Percentiles rank a stretch among this genome's conserved stretches.
These are phyloP conservation scores for Lentinula detonsa DNA, from an alignment of 768 basidiomycete species.

Conservation along the genomic window DNA sequence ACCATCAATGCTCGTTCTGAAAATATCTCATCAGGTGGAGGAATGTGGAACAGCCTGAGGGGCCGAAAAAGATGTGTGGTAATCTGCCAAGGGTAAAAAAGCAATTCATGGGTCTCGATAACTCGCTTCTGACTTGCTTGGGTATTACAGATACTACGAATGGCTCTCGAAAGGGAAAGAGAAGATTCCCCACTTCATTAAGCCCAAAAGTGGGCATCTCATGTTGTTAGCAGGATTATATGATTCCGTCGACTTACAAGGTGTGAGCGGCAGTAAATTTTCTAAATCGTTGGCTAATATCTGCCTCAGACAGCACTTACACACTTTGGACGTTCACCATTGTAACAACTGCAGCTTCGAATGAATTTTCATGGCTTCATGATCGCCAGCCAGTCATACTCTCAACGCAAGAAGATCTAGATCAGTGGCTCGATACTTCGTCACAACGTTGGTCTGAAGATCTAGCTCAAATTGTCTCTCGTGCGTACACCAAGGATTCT, in stretches of 20 bases:
- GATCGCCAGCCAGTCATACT: slow-evolving; percentile 87
- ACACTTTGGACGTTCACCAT: slow-evolving; percentile 82
- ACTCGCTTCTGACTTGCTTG: background rate
- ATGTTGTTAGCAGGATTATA: slow-evolving; percentile 90
- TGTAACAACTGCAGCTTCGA: slow-evolving; percentile 74
- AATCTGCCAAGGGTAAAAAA: slow-evolving; percentile 63
- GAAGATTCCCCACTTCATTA: slow-evolving; percentile 39
- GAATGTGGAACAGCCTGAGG: slow-evolving; percentile 84
- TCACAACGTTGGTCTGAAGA: slow-evolving; percentile 57
- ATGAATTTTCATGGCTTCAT: slow-evolving; percentile 80
- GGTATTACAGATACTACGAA: slow-evolving; percentile 75
- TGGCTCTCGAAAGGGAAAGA: slow-evolving; percentile 83
- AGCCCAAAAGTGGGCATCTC: slow-evolving; percentile 56
- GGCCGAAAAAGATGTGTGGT: slow-evolving; percentile 83
- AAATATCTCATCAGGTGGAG: slow-evolving; percentile 64
- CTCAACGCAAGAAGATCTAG: slow-evolving; percentile 49
- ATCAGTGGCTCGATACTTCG: slow-evolving; percentile 77
- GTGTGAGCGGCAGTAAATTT: slow-evolving; percentile 23
- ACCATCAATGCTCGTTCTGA: slow-evolving; percentile 92
- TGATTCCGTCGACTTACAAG: slow-evolving; percentile 64
- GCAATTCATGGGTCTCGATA: background rate
- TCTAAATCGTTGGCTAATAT: background rate
- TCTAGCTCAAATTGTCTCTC: slow-evolving; percentile 47
- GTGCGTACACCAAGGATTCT: slow-evolving; percentile 45
- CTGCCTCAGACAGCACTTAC: slow-evolving; percentile 38